A percentile compares a stretch with the other conserved stretches of the same genome.
Evolutionary conservation across 2,329 filamentous ascomycete genomes (phyloP).

Genomic region (Colletotrichum salicis): DNA sequence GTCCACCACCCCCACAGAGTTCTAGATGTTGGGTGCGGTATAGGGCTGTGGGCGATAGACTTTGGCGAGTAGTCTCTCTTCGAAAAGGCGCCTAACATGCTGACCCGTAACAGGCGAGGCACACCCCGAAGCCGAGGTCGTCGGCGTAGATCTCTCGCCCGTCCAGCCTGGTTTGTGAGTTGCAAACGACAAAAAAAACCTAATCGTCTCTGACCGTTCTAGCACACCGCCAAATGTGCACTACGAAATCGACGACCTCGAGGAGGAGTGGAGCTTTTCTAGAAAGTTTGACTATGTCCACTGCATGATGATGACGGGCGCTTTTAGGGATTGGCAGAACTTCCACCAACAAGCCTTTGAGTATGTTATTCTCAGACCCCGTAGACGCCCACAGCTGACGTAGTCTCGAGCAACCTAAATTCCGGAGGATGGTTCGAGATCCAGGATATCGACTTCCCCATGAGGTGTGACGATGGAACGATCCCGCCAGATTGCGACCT

Average conservation of each 20-base stretch:
- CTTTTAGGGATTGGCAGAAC: constrained; percentile 41
- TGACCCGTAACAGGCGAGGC: constrained; percentile 47
- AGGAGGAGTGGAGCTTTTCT: constrained; percentile 57
- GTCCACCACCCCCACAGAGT: constrained; percentile 52
- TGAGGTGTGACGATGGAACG: constrained; percentile 44
- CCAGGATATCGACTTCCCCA: constrained; percentile 48
- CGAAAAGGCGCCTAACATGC: background rate
- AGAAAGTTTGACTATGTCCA: constrained; percentile 49
- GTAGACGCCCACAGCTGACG: background rate
- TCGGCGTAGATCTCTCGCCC: constrained; percentile 59
- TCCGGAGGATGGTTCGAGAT: constrained; percentile 51
- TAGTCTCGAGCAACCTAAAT: constrained; percentile 41
- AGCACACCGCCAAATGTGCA: constrained; percentile 54
- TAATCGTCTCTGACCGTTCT: constrained; percentile 17
- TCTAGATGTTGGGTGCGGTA: constrained; percentile 63
- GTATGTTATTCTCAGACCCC: constrained; percentile 8
- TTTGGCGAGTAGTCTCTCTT: constrained; percentile 48
- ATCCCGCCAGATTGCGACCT: constrained; percentile 40
- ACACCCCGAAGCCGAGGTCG: constrained; percentile 51
- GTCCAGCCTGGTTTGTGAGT: constrained; percentile 50
- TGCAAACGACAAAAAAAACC: background rate
- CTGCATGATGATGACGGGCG: constrained; percentile 46
- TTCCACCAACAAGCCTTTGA: constrained; percentile 40
- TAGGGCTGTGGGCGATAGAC: constrained; percentile 63
- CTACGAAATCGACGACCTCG: constrained; percentile 69